These are phyloP conservation scores for Phycomyces blakesleeanus DNA, from an alignment of 192 early-diverging fungal species.

Conservation along the genomic window DNA sequence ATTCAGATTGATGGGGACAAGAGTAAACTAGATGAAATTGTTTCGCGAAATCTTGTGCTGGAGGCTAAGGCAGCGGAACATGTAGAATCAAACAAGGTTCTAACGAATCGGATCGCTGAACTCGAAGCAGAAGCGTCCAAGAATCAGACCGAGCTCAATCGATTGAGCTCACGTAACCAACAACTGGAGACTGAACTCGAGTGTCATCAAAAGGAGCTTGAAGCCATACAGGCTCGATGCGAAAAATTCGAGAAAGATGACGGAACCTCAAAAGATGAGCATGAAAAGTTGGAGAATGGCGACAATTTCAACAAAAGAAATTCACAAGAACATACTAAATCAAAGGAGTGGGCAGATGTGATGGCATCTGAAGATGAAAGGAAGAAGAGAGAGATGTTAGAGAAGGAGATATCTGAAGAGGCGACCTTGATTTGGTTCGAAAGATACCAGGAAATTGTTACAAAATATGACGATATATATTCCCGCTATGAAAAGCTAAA, in stretches of 20 bases:
- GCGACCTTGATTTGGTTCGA: neutral
- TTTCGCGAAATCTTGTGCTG: neutral
- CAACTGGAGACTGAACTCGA: neutral
- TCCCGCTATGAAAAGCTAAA: neutral
- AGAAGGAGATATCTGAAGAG: neutral
- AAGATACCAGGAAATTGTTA: conserved; percentile 6
- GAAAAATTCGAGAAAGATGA: neutral
- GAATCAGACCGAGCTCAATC: neutral
- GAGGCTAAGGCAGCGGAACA: neutral
- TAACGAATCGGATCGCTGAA: neutral
- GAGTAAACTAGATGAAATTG: neutral
- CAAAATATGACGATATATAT: neutral
- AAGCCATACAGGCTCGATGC: neutral
- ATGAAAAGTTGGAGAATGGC: no score
- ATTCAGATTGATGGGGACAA: neutral
- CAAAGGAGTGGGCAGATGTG: conserved; percentile 14
- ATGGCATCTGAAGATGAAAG: conserved; percentile 12
- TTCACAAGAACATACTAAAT: conserved; percentile 5
- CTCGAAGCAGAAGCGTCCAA: neutral
- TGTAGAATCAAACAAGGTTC: neutral
- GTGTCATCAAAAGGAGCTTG: conserved; percentile 1
- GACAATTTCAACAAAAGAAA: no score
- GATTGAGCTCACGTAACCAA: neutral
- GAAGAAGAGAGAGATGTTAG: neutral
- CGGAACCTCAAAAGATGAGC: no score